Conservation (phyloP, 2,329 filamentous ascomycete species). For the Rhexocercosporidium sp. region DNA sequence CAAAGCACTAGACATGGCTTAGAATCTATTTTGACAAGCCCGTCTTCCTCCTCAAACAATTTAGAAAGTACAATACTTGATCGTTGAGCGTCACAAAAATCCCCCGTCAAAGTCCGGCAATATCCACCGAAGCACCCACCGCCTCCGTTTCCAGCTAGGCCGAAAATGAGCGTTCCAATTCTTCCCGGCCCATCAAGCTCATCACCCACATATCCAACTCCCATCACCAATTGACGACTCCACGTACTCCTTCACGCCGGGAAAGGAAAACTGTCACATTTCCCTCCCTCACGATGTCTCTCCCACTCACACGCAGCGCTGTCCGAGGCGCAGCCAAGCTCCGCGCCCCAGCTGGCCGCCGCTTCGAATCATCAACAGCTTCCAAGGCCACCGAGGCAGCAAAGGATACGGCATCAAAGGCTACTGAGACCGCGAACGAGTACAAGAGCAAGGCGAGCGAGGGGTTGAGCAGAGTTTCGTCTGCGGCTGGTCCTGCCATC, state of each 20-base stretch:
- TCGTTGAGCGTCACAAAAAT: neutral
- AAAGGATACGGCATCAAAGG: slow-evolving; percentile 50
- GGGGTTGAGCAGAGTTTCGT: slow-evolving; percentile 81
- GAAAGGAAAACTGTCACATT: neutral
- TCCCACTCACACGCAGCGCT: slow-evolving; percentile 39
- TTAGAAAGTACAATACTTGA: no score
- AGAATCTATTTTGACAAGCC: no score
- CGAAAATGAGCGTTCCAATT: neutral
- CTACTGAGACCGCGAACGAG: slow-evolving; percentile 50
- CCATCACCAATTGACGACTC: neutral
- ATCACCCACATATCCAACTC: neutral
- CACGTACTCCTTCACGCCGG: neutral
- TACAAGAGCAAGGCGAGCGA: slow-evolving; percentile 72
- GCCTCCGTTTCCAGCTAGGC: slow-evolving; percentile 2
- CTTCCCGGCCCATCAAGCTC: slow-evolving; percentile 4
- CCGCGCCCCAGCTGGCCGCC: slow-evolving; percentile 41
- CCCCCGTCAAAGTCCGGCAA: neutral
- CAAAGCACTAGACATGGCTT: no score
- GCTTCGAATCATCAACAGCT: slow-evolving; percentile 65
- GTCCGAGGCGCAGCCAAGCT: slow-evolving; percentile 40
- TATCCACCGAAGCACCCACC: neutral
- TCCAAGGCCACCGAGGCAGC: slow-evolving; percentile 52
- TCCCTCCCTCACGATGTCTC: slow-evolving; percentile 36
- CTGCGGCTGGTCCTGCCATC: slow-evolving; percentile 79
- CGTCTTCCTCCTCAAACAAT: no score